These are phyloP conservation scores for Pistacia vera DNA, from an alignment of 345 rosid species.

Conservation along the genomic window DNA sequence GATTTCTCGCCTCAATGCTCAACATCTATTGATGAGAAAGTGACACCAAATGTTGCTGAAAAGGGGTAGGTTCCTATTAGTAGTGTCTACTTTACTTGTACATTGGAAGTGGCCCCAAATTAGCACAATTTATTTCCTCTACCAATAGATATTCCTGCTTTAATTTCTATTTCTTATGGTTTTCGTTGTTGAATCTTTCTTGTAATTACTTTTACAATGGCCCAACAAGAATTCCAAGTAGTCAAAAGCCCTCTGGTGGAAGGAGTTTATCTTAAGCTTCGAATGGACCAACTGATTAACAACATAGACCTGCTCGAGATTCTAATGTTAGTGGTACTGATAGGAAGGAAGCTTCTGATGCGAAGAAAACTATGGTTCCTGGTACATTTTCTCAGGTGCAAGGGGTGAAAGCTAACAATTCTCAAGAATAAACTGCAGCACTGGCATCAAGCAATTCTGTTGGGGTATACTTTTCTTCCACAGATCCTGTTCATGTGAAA, in stretches of 20 bases:
- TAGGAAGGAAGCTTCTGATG: conserved; percentile 37
- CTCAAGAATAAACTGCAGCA: conserved; percentile 37
- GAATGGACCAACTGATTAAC: conserved; percentile 36
- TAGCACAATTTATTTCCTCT: neutral
- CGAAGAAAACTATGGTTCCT: conserved; percentile 29
- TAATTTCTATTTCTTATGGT: conserved; percentile 1
- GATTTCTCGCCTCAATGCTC: conserved; percentile 25
- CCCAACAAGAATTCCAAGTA: conserved; percentile 39
- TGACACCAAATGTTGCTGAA: conserved; percentile 26
- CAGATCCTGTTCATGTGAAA: conserved; percentile 94
- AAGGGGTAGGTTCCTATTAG: conserved; percentile 50
- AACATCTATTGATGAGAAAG: conserved; percentile 35
- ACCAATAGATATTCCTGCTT: neutral
- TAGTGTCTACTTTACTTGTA: neutral
- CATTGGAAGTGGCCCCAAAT: too few relatives aligned
- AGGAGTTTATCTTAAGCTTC: conserved; percentile 34
- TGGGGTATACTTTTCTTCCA: conserved; percentile 85
- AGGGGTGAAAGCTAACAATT: conserved; percentile 33
- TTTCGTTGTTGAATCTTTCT: neutral
- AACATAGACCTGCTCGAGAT: conserved; percentile 33
- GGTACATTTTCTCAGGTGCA: conserved; percentile 36
- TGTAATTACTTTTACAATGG: conserved; percentile 29
- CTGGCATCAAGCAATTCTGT: conserved; percentile 65
- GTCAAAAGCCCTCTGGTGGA: conserved; percentile 41
- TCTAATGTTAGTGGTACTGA: conserved; percentile 30